These are phyloP conservation scores for Circinella umbellata DNA, from an alignment of 371 early-diverging fungal genomes.

Conservation along the genomic window DNA sequence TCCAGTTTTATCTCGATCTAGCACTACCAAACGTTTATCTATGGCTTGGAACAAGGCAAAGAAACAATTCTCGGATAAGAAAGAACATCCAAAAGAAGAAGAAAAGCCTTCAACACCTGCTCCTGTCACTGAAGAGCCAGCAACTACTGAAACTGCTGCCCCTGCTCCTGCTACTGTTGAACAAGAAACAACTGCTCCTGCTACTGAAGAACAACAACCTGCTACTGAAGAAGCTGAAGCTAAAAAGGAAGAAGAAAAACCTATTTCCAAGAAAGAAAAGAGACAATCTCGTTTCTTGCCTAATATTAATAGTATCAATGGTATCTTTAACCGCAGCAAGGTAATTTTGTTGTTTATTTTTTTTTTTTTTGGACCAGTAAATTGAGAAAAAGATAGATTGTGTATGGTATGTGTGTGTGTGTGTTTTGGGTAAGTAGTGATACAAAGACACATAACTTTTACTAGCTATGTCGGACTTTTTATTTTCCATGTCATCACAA, in stretches of 20 bases:
- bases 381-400: too few species aligned
- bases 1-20: conserved; percentile 29
- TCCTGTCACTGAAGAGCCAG: conserved; percentile 13
- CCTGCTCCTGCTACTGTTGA: not conserved
- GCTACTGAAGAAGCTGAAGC: conserved; percentile 5
- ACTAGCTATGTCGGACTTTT: not conserved
- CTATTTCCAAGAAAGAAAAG: conserved; percentile 22
- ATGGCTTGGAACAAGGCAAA: conserved; percentile 32
- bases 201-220: conserved; percentile 1
- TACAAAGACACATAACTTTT: too few species aligned
- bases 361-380: conserved; percentile 6
- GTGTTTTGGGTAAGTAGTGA: too few species aligned
- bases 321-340: conserved; percentile 31
- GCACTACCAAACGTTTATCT: conserved; percentile 32
- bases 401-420: too few species aligned
- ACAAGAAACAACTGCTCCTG: conserved; percentile 5
- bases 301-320: conserved; percentile 16
- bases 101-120: conserved; percentile 13
- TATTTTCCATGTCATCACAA: conserved; percentile 12
- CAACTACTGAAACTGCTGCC: conserved; percentile 11
- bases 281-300: conserved; percentile 27
- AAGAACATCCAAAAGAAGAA: conserved; percentile 19
- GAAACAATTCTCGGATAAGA: conserved; percentile 29
- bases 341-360: conserved; percentile 16
- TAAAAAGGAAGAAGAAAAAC: not conserved